A percentile compares a stretch with the other conserved stretches of the same genome.
Evolutionary conservation across 2,329 filamentous ascomycete species (phyloP).

Genomic region (Neofusicoccum sp.): DNA sequence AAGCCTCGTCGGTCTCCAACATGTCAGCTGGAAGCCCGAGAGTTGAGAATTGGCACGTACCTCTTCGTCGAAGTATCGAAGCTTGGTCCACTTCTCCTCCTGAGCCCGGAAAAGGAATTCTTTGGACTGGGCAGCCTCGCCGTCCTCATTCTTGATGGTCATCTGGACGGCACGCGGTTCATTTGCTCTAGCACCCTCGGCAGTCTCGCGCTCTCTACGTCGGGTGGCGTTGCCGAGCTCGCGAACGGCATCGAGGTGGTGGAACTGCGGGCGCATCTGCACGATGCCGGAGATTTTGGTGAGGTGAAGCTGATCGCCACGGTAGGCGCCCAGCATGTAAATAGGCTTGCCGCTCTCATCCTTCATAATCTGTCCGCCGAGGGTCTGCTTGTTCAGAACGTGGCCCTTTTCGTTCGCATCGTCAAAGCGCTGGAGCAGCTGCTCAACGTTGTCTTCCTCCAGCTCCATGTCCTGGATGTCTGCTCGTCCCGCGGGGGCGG

Average conservation of each 20-base stretch:
- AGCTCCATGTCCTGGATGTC: constrained; percentile 37
- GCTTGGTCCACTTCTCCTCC: constrained; percentile 75
- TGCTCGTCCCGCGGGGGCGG: constrained; percentile 22
- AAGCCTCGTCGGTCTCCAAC: constrained; percentile 62
- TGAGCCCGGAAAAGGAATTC: constrained; percentile 75
- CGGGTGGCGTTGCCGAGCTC: constrained; percentile 63
- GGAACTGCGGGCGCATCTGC: constrained; percentile 85
- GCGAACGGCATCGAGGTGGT: constrained; percentile 82
- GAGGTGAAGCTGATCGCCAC: constrained; percentile 78
- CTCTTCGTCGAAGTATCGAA: constrained; percentile 81
- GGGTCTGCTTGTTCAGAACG: constrained; percentile 75
- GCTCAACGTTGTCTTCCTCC: constrained; percentile 65
- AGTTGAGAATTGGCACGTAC: constrained; percentile 34
- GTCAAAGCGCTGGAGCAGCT: constrained; percentile 51
- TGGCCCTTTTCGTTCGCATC: constrained; percentile 68
- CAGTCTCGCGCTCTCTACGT: constrained; percentile 46
- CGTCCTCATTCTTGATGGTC: constrained; percentile 74
- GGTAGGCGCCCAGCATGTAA: constrained; percentile 92
- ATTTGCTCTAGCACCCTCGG: constrained; percentile 41
- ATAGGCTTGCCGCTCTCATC: constrained; percentile 66
- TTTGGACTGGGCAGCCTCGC: constrained; percentile 70
- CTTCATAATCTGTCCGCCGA: constrained; percentile 76
- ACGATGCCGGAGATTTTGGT: constrained; percentile 80
- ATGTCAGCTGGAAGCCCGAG: neutral
- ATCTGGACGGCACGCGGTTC: constrained; percentile 79